phyloP scores from a whole-genome alignment of 2,329 filamentous ascomycete species.

The Cladosporium sp. region DNA sequence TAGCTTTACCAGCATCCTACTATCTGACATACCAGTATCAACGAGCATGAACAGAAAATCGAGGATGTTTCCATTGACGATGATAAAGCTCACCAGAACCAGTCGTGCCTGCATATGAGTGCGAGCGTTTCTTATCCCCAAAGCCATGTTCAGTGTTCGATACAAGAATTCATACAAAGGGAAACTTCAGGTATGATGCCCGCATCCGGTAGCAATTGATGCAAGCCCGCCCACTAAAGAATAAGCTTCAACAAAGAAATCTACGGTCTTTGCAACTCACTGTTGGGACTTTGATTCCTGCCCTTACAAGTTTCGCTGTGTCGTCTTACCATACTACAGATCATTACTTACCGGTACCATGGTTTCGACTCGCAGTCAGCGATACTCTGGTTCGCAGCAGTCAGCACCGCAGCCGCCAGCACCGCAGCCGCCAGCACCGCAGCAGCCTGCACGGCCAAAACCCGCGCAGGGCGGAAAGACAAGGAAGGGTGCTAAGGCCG shows the following conservation, averaged over 20 bases:
- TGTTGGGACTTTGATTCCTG: background rate
- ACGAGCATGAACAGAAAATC: background rate
- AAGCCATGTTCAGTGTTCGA: background rate
- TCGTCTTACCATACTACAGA: background rate
- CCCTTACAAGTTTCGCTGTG: background rate
- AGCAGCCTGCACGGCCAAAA: background rate
- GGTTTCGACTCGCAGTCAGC: background rate
- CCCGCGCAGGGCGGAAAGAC: background rate
- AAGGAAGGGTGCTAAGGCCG: background rate
- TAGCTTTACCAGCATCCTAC: background rate
- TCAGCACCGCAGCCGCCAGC: background rate
- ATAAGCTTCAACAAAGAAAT: background rate
- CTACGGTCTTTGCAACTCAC: background rate
- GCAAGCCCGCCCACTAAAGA: background rate
- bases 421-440: background rate
- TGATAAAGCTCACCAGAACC: background rate
- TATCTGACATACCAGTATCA: background rate
- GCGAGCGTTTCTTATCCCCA: background rate
- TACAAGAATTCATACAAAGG: background rate
- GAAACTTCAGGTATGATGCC: constrained; percentile 12
- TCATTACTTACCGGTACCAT: background rate
- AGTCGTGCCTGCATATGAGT: background rate
- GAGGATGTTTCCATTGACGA: background rate
- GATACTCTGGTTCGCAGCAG: background rate
- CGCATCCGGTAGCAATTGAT: constrained; percentile 2